Percentiles rank a stretch among this genome's conserved stretches.
Evolutionary conservation across 805 yeast genomes (phyloP).

Genomic region (Candida alai): DNA sequence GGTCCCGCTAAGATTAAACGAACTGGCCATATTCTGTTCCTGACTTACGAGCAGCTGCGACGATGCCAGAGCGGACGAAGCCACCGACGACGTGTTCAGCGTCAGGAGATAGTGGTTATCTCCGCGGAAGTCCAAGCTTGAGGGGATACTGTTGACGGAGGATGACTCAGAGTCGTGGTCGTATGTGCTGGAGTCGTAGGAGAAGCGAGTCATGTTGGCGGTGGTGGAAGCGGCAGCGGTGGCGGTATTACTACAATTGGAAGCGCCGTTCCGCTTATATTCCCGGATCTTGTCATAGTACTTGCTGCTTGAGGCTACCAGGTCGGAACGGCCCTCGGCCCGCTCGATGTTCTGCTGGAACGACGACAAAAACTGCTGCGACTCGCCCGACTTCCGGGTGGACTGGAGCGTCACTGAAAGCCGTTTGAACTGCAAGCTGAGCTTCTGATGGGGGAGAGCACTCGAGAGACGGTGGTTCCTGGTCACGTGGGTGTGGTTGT

Average conservation of each 20-base stretch:
- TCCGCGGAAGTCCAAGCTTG: conserved; percentile 9
- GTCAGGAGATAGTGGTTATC: conserved; percentile 5
- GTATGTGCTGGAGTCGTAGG: too few species aligned
- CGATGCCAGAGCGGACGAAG: too few species aligned
- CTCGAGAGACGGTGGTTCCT: too few species aligned
- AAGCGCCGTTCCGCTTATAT: conserved; percentile 12
- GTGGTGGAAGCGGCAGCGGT: background rate
- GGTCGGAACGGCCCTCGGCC: conserved; percentile 12
- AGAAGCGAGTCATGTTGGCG: conserved; percentile 1
- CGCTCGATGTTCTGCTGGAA: conserved; percentile 36
- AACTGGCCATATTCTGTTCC: conserved; percentile 2
- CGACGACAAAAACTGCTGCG: conserved; percentile 33
- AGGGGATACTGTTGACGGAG: conserved; percentile 6
- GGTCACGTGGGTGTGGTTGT: too few species aligned
- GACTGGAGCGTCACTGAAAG: conserved; percentile 35
- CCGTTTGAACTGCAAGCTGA: conserved; percentile 34
- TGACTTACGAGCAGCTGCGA: too few species aligned
- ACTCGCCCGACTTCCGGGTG: conserved; percentile 34
- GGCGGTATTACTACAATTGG: background rate
- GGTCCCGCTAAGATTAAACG: conserved; percentile 14
- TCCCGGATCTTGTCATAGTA: conserved; percentile 30
- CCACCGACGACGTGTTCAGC: too few species aligned
- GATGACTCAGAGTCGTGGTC: conserved; percentile 5
- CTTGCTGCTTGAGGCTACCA: conserved; percentile 8
- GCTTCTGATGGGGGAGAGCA: conserved; percentile 34